phyloP scores from a whole-genome alignment of 2,329 filamentous ascomycete genomes.

The Didymella pomorum region DNA sequence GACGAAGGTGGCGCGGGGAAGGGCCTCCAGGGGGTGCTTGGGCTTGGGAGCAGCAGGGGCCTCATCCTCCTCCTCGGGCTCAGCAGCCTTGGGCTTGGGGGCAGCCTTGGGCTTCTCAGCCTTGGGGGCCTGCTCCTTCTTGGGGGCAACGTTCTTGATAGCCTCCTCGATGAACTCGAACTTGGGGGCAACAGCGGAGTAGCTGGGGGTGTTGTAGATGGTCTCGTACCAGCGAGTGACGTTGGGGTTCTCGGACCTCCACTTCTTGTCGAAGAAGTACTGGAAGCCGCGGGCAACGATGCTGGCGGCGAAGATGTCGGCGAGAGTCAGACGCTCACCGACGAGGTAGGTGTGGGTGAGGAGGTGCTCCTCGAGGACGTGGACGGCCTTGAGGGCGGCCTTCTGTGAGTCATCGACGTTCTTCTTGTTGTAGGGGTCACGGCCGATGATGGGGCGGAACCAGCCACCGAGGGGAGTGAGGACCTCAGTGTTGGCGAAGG shows the following conservation, averaged over 20 bases:
- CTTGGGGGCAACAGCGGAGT: conserved; percentile 78
- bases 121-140: conserved; percentile 71
- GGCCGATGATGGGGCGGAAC: conserved; percentile 86
- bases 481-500: conserved; percentile 91
- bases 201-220: conserved; percentile 90
- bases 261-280: conserved; percentile 92
- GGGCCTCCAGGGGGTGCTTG: conserved; percentile 93
- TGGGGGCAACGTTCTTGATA: conserved; percentile 76
- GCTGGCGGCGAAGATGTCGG: conserved; percentile 84
- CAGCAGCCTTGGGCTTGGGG: conserved; percentile 61
- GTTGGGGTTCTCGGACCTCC: conserved; percentile 83
- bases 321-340: conserved; percentile 95
- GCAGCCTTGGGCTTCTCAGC: conserved; percentile 75
- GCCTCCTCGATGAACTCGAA: conserved; percentile 83
- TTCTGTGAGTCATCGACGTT: conserved; percentile 81
- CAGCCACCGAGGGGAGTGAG: conserved; percentile 76
- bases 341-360: conserved; percentile 95
- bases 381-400: conserved; percentile 71
- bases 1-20: conserved; percentile 79
- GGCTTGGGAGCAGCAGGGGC: conserved; percentile 76
- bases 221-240: conserved; percentile 94
- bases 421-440: conserved; percentile 97
- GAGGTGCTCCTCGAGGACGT: conserved; percentile 85
- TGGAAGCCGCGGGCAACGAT: conserved; percentile 89
- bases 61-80: conserved; percentile 66